phyloP scores from a whole-genome alignment of 495 filamentous ascomycete species.

The Penicillium flavigenum region DNA sequence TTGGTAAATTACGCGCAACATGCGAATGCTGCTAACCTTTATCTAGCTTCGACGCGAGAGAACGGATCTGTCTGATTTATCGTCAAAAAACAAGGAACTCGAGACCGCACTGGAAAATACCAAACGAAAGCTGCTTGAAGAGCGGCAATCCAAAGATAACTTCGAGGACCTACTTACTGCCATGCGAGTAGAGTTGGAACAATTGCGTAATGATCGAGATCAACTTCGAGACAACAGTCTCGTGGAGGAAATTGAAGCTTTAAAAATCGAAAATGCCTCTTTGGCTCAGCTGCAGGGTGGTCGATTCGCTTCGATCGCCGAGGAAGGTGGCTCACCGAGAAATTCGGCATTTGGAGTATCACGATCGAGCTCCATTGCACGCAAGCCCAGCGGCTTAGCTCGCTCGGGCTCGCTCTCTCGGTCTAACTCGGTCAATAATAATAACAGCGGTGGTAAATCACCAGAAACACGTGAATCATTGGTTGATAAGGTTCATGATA shows the following conservation, averaged over 20 bases:
- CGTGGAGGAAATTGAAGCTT: conserved; percentile 65
- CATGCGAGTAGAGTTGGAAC: conserved; percentile 77
- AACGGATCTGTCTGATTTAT: conserved; percentile 42
- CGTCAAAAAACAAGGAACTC: conserved; percentile 60
- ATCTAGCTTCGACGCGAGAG: conserved; percentile 48
- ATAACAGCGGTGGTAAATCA: conserved; percentile 44
- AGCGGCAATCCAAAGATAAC: conserved; percentile 85
- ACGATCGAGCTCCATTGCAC: conserved; percentile 62
- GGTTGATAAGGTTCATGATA: conserved; percentile 82
- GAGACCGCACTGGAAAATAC: conserved; percentile 78
- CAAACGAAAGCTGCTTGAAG: conserved; percentile 76
- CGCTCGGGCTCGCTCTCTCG: conserved; percentile 48
- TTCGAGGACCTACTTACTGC: conserved; percentile 88
- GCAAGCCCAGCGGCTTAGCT: conserved; percentile 43
- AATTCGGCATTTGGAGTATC: conserved; percentile 49
- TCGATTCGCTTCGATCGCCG: conserved; percentile 62
- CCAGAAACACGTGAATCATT: conserved; percentile 67
- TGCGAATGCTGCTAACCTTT: background rate
- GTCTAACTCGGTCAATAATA: conserved; percentile 57
- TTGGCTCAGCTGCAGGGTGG: conserved; percentile 50
- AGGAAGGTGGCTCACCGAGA: conserved; percentile 50
- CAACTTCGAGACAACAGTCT: conserved; percentile 83
- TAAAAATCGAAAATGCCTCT: conserved; percentile 54
- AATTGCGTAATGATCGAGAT: conserved; percentile 83
- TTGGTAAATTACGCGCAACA: background rate